phyloP scores from a whole-genome alignment of 805 yeast genomes.

The Candida silvicultrix region DNA sequence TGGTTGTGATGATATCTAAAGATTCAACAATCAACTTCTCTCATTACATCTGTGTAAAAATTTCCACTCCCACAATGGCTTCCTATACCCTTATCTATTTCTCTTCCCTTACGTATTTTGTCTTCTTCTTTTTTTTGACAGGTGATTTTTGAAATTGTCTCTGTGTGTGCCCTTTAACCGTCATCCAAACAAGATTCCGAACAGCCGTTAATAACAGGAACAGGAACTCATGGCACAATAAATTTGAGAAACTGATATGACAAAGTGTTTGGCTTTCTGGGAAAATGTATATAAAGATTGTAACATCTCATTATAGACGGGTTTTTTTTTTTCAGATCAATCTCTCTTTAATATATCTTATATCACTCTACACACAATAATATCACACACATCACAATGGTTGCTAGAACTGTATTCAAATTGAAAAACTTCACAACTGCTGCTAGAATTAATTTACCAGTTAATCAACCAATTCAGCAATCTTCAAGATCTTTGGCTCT shows the following conservation, averaged over 20 bases:
- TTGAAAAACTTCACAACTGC: slow-evolving; percentile 1
- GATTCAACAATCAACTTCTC: no score
- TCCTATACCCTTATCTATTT: no score
- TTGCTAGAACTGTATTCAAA: not conserved
- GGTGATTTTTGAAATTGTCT: not conserved
- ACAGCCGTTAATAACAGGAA: no score
- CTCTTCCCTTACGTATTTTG: no score
- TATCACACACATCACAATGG: not conserved
- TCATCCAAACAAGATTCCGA: not conserved
- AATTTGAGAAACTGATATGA: no score
- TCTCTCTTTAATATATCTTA: not conserved
- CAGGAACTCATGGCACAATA: no score
- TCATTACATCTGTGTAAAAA: no score
- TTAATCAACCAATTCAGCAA: not conserved
- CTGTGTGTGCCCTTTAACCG: not conserved
- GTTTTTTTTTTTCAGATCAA: not conserved
- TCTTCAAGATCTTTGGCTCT: slow-evolving; percentile 1
- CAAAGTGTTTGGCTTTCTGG: no score
- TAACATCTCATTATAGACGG: no score
- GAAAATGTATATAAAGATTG: no score
- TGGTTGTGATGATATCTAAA: no score
- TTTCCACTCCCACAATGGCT: no score
- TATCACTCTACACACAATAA: not conserved
- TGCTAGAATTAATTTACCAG: not conserved
- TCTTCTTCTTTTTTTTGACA: not conserved